Evolutionary conservation across 2,329 filamentous ascomycete genomes (phyloP).

Genomic region (Colletotrichum abscissum): DNA sequence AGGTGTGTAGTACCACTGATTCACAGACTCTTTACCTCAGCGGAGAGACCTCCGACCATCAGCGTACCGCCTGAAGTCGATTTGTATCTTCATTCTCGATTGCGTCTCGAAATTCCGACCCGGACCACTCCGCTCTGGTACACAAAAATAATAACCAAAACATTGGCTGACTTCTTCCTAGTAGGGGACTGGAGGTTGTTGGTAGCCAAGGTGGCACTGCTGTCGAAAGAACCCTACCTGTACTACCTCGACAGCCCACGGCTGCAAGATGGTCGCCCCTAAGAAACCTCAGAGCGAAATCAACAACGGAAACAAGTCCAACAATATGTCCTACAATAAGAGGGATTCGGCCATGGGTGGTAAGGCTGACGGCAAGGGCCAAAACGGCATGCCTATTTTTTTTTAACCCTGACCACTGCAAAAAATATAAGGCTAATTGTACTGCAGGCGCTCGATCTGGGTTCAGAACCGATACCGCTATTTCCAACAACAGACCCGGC

Average conservation of each 20-base stretch:
- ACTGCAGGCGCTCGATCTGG: constrained; percentile 69
- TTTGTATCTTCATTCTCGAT: background rate
- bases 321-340: constrained; percentile 52
- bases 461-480: constrained; percentile 90
- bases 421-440: constrained; percentile 23
- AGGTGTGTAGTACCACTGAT: constrained; percentile 22
- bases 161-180: constrained; percentile 20
- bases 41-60: background rate
- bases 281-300: constrained; percentile 34
- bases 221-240: constrained; percentile 22
- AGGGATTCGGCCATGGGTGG: constrained; percentile 47
- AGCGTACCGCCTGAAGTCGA: background rate
- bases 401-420: background rate
- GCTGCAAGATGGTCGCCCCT: constrained; percentile 28
- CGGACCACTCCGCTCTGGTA: background rate
- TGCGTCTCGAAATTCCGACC: background rate
- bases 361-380: constrained; percentile 49
- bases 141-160: background rate
- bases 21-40: background rate
- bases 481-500: constrained; percentile 77
- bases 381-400: constrained; percentile 50
- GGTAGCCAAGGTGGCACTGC: constrained; percentile 32
- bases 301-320: constrained; percentile 31
- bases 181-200: constrained; percentile 26
- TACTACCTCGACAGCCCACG: constrained; percentile 25